Evolutionary conservation across 306 rosid species (phyloP).

Genomic region (Cucumis hystrix): DNA sequence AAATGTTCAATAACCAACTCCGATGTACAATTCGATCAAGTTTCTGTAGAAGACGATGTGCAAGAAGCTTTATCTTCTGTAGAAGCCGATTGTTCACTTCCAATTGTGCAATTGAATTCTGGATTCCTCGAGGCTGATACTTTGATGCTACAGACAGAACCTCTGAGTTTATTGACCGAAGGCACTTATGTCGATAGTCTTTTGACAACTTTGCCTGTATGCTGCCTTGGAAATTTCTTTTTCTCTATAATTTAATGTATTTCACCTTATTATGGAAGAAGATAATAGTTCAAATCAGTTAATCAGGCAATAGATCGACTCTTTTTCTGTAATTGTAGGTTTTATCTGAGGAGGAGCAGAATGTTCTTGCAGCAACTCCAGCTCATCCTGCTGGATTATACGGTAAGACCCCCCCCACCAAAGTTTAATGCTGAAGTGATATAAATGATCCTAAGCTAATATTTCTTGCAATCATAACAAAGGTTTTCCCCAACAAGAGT

Average conservation of each 20-base stretch:
- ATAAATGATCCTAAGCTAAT: neutral
- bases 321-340: slow-evolving; percentile 34
- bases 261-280: neutral
- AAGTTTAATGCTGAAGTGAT: neutral
- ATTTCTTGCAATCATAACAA: neutral
- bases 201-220: slow-evolving; percentile 68
- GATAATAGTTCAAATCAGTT: neutral
- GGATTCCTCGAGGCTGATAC: slow-evolving; percentile 57
- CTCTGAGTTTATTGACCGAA: slow-evolving; percentile 43
- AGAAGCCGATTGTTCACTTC: slow-evolving; percentile 43
- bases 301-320: neutral
- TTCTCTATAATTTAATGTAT: neutral
- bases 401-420: slow-evolving; percentile 29
- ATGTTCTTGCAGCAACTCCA: slow-evolving; percentile 82
- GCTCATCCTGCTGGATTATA: slow-evolving; percentile 86
- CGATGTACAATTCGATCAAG: slow-evolving; percentile 35
- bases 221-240: slow-evolving; percentile 15
- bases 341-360: slow-evolving; percentile 71
- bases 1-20: slow-evolving; percentile 65
- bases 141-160: slow-evolving; percentile 41
- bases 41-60: slow-evolving; percentile 26
- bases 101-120: slow-evolving; percentile 37
- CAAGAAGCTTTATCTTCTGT: slow-evolving; percentile 30
- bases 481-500: neutral
- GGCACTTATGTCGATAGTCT: slow-evolving; percentile 60